phyloP scores from a whole-genome alignment of 495 filamentous ascomycete genomes.

The Tuber brumale region DNA sequence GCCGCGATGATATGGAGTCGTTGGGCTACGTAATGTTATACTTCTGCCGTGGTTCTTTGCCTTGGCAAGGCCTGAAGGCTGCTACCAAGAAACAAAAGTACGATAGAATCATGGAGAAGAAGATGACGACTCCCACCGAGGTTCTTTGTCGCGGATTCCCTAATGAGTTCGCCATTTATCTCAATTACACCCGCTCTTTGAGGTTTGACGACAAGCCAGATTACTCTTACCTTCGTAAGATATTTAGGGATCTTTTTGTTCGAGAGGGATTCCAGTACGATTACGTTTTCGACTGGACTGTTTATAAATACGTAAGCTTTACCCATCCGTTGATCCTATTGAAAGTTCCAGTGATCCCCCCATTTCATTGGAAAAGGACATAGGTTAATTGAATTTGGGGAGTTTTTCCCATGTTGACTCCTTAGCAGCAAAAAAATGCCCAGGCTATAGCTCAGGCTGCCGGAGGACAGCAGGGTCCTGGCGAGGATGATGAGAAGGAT shows the following conservation, averaged over 20 bases:
- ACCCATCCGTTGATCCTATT: not conserved
- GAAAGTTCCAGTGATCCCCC: not conserved
- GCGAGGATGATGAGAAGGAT: conserved; percentile 56
- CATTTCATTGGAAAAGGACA: conserved; percentile 11
- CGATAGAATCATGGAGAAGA: conserved; percentile 99
- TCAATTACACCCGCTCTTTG: conserved; percentile 98
- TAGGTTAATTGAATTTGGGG: conserved; percentile 29
- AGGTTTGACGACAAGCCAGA: conserved; percentile 99
- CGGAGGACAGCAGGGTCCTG: conserved; percentile 57
- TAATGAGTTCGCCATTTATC: conserved; percentile 98
- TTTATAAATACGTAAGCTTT: conserved; percentile 79
- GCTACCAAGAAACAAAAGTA: conserved; percentile 99
- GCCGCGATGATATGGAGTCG: conserved; percentile 99
- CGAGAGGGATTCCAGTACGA: conserved; percentile 99
- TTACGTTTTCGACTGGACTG: conserved; percentile 99
- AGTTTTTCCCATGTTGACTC: conserved; percentile 24
- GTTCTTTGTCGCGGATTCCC: conserved; percentile 98
- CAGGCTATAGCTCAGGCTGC: conserved; percentile 76
- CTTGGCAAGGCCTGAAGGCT: conserved; percentile 99
- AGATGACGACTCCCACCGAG: conserved; percentile 99
- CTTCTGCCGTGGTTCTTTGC: conserved; percentile 98
- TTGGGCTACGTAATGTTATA: conserved; percentile 99
- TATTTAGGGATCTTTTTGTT: conserved; percentile 99
- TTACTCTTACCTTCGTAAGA: conserved; percentile 99
- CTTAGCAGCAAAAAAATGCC: conserved; percentile 77